These are phyloP conservation scores for Blastocystis sp. DNA, from an alignment of 352 stramenopile species.

Conservation along the genomic window DNA sequence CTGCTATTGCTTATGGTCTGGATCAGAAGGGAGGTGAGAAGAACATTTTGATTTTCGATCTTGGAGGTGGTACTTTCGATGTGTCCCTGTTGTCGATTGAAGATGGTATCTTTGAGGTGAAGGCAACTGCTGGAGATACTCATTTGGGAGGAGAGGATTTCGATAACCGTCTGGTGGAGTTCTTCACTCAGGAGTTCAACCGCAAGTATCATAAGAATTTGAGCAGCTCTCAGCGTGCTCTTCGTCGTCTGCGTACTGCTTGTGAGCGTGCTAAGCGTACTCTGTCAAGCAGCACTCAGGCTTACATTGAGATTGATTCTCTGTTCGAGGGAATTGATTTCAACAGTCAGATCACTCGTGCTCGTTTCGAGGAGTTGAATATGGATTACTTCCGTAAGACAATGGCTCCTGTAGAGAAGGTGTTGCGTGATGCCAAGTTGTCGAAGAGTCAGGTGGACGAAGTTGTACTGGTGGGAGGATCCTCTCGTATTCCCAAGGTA, in stretches of 20 bases:
- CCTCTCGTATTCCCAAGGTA: slow-evolving; percentile 93
- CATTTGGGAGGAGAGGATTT: slow-evolving; percentile 99
- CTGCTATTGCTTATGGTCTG: no score
- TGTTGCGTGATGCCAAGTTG: slow-evolving; percentile 84
- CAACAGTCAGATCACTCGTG: slow-evolving; percentile 81
- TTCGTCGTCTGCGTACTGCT: slow-evolving; percentile 92
- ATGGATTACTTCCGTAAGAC: slow-evolving; percentile 99
- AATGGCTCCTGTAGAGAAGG: slow-evolving; percentile 85
- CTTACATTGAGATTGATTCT: slow-evolving; percentile 90
- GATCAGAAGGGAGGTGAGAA: no score
- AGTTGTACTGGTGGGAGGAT: slow-evolving; percentile 95
- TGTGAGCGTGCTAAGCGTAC: slow-evolving; percentile 95
- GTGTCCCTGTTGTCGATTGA: slow-evolving; percentile 96
- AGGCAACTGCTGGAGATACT: slow-evolving; percentile 96
- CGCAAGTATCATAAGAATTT: slow-evolving; percentile 77
- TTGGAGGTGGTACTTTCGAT: no score
- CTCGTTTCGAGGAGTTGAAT: slow-evolving; percentile 97
- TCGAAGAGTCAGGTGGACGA: slow-evolving; percentile 93
- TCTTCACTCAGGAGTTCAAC: slow-evolving; percentile 93
- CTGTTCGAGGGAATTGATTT: slow-evolving; percentile 93
- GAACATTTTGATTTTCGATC: no score
- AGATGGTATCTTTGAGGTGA: slow-evolving; percentile 95
- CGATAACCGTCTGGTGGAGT: slow-evolving; percentile 98
- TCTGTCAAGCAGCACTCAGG: slow-evolving; percentile 87
- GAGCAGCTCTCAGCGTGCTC: slow-evolving; percentile 81